Evolutionary conservation across 306 rosid genomes (phyloP).

Genomic region (Ziziphus jujuba): DNA sequence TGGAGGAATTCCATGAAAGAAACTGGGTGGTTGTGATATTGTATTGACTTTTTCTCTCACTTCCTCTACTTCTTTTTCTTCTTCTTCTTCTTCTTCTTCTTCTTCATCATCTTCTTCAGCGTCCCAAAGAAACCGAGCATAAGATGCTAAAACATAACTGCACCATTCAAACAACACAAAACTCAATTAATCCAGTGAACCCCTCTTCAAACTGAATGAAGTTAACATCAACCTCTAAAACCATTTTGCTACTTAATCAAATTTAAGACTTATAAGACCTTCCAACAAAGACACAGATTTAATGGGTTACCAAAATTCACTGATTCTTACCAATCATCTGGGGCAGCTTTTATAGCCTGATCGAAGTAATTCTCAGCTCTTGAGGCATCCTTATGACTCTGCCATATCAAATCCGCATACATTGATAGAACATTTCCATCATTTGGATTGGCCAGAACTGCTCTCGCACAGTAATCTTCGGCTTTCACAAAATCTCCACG

Average conservation of each 20-base stretch:
- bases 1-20: slow-evolving; percentile 49
- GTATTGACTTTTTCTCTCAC: slow-evolving; percentile 26
- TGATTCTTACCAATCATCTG: slow-evolving; percentile 62
- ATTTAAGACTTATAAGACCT: too few species aligned
- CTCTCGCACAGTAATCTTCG: slow-evolving; percentile 87
- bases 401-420: slow-evolving; percentile 86
- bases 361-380: slow-evolving; percentile 65
- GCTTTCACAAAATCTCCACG: slow-evolving; percentile 63
- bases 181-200: slow-evolving; percentile 10
- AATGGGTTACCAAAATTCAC: background rate
- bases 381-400: slow-evolving; percentile 64
- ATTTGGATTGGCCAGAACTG: slow-evolving; percentile 67
- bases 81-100: slow-evolving; percentile 22
- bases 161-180: slow-evolving; percentile 31
- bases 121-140: slow-evolving; percentile 91
- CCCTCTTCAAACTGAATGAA: slow-evolving; percentile 1
- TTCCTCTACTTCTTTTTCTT: slow-evolving; percentile 23
- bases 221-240: background rate
- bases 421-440: slow-evolving; percentile 64
- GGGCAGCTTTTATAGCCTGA: slow-evolving; percentile 74
- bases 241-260: too few species aligned
- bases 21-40: slow-evolving; percentile 29
- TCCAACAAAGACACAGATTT: too few species aligned
- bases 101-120: slow-evolving; percentile 58
- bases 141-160: slow-evolving; percentile 82